Evolutionary conservation across 2,329 filamentous ascomycete species (phyloP).

Genomic region (Colletotrichum gloeosporioides): DNA sequence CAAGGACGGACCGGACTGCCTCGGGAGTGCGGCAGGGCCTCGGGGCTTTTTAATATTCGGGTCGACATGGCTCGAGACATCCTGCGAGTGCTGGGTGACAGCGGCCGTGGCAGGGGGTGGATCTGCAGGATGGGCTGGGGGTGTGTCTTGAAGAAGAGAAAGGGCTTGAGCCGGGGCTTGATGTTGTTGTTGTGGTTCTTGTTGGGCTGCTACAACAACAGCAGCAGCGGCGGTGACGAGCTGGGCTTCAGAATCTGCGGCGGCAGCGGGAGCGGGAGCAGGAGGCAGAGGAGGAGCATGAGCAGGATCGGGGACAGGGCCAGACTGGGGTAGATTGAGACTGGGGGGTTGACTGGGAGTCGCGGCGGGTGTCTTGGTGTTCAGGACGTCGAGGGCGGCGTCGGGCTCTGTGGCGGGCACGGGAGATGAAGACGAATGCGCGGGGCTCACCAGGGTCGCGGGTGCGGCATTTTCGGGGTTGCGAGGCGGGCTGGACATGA

Average conservation of each 20-base stretch:
- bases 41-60: constrained; percentile 53
- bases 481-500: constrained; percentile 61
- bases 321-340: neutral
- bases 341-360: neutral
- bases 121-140: constrained; percentile 17
- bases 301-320: neutral
- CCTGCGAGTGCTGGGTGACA: constrained; percentile 22
- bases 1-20: constrained; percentile 57
- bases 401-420: neutral
- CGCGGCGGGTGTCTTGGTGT: neutral
- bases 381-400: neutral
- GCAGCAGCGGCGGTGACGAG: neutral
- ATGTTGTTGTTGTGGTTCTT: neutral
- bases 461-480: constrained; percentile 61
- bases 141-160: constrained; percentile 24
- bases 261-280: neutral
- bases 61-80: constrained; percentile 36
- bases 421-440: constrained; percentile 13
- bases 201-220: neutral
- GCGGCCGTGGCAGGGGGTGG: constrained; percentile 23
- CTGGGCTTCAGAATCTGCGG: neutral
- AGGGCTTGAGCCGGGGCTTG: constrained; percentile 24
- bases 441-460: constrained; percentile 48
- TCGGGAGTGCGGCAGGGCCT: constrained; percentile 41
- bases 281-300: neutral